Base-by-base conservation (phyloP, 768 basidiomycete species). In the Termitomyces sp. region DNA sequence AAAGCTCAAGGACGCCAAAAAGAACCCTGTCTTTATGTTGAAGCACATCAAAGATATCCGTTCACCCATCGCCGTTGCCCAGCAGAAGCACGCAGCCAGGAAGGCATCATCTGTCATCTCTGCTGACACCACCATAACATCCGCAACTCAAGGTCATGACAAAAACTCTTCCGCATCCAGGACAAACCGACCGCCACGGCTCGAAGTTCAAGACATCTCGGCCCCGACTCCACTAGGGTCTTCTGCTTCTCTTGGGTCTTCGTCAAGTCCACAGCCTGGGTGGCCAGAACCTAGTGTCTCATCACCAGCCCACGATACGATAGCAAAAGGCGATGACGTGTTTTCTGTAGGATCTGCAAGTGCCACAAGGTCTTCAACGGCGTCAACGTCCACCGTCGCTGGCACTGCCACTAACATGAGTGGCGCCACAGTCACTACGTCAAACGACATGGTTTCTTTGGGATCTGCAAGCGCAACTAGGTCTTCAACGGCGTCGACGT, bases 11-110 rank as follows among this genome's bases (percentile, higher is more conserved):
- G 97, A 99, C 63, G 86, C 88, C 1, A 93, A 94, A 73, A 98
- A 98, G 75, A 94, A 97, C 61, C 96, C 97, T 2, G 96, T 99
- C 8, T 99, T 99, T 73, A 99, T 99, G 97, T 82, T 96, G 54
- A 92, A 94, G 61, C 92, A 96, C 62, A 94, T 95, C 72, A 90
- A 90, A 68, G 97, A 99, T 67, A 98, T 99, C 59, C 88, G 93
- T 47, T 97, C 94, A 6, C 97, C 97, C 0, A 98, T 98, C 60
- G 93, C 87, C 9, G 94, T 98, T 42, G 97, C 97, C 3, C 90
- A 94, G 65, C 92, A 94, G 70, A 99, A 99, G 71, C 94, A 97
- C 67, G 92, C 92, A 2, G 83, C 88, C 9, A 86, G 94, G 45
- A 92, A 90, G 72, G 90, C 89, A 5, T 85, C 85, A 10, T 80